Evolutionary conservation across 345 rosid genomes (phyloP), one percentile per base, ranked within the genome.

Genomic region (Raphanus sativus): DNA sequence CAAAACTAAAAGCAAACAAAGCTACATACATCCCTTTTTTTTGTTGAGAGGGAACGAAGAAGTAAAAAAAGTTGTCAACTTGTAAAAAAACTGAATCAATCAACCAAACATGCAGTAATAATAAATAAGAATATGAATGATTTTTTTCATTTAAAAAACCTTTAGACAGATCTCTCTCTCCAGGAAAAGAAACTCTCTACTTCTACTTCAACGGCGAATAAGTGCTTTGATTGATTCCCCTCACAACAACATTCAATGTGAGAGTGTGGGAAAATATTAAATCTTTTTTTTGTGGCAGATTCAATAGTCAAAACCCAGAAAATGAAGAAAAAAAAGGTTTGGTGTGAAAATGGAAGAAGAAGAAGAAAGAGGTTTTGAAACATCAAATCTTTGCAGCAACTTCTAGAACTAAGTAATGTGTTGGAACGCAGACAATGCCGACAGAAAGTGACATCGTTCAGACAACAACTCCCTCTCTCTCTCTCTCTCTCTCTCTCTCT

Each of bases 401-500:
- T 84, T n/a, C 82, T 86, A 84, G 82, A 83, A 80, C 83, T 75
- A 45, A 88, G 82, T 55, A 24, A 69, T 58, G 82, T 89, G 88
- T 84, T 87, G 86, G 88, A 72, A 90, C 84, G 86, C 86, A 83
- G 90, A 86, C 91, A 87, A 86, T 89, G 92, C 91, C 89, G 94
- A 92, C 94, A 88, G 91, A 88, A 88, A 92, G 92, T 83, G 91
- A 87, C 90, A 82, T 81, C 56, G 83, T 90, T 83, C 98, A 91
- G 93, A 89, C 91, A 86, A 83, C 87, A 62, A 58, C 70, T 78
- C 60, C 78, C 75, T 75, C 75, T 38, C 62, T 40, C 30, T 58
- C 75, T 38, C 62, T 40, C 30, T 58, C 81, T 81, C 82, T 38
- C 72, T 69, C 78, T 21, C 70, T 78, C 60, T 81, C 75, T 75